Percentiles rank a stretch among this genome's conserved stretches.
Evolutionary conservation across 1,139 yeast species (phyloP).

Genomic region (Yamadazyma mexicana): DNA sequence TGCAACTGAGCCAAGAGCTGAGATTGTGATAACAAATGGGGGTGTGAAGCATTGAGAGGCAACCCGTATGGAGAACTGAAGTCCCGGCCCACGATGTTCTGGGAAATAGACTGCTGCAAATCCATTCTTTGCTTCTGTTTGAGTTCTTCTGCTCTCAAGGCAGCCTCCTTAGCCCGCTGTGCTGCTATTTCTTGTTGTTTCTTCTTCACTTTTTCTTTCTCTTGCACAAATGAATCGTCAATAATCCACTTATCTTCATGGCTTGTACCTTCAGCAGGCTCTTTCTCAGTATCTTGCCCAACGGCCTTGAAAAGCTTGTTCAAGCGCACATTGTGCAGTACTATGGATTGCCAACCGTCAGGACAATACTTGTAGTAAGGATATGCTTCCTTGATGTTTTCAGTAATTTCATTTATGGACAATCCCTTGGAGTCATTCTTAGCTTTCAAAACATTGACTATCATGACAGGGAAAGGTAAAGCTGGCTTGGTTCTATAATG

Average conservation of each 20-base stretch:
- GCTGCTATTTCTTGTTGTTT: constrained; percentile 65
- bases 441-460: constrained; percentile 73
- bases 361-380: constrained; percentile 93
- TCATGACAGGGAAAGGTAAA: constrained; percentile 73
- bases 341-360: constrained; percentile 97
- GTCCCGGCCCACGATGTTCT: constrained; percentile 27
- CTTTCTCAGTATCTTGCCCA: constrained; percentile 48
- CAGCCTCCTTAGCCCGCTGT: constrained; percentile 58
- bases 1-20: constrained; percentile 26
- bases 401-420: constrained; percentile 82
- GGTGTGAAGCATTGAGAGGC: constrained; percentile 16
- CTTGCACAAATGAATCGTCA: constrained; percentile 80
- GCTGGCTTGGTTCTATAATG: constrained; percentile 83
- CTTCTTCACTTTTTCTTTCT: constrained; percentile 73
- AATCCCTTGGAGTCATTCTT: constrained; percentile 66
- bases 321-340: constrained; percentile 81
- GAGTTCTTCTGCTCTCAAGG: constrained; percentile 51
- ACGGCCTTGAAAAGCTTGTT: constrained; percentile 79
- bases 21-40: constrained; percentile 22
- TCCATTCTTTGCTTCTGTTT: constrained; percentile 42
- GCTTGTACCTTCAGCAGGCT: constrained; percentile 33
- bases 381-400: constrained; percentile 79
- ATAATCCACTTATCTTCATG: constrained; percentile 88
- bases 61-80: constrained; percentile 27
- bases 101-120: constrained; percentile 28